Percentiles rank a stretch among this genome's conserved stretches.
These are phyloP conservation scores for Mycena haematopus DNA, from an alignment of 768 basidiomycete species.

Conservation along the genomic window DNA sequence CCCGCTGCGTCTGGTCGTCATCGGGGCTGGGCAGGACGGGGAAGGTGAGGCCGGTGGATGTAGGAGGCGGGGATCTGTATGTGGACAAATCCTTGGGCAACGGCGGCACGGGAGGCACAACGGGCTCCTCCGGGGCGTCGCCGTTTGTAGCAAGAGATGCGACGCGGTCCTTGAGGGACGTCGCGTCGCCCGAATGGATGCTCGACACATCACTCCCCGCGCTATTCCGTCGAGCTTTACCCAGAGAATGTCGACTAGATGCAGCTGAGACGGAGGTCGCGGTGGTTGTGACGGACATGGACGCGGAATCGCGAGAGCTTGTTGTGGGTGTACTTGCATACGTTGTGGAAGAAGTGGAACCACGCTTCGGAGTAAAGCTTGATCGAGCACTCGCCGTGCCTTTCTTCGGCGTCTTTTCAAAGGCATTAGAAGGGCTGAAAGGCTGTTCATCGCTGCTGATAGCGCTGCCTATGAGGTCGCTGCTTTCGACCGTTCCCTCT, in stretches of 20 bases:
- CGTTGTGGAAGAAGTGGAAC: conserved; percentile 88
- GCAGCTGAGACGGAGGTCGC: conserved; percentile 76
- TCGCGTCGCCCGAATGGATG: conserved; percentile 71
- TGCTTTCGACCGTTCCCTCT: conserved; percentile 44
- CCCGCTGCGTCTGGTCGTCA: conserved; percentile 49
- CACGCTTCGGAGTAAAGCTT: conserved; percentile 85
- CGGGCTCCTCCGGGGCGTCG: conserved; percentile 64
- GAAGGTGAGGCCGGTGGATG: conserved; percentile 60
- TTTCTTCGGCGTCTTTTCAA: conserved; percentile 77
- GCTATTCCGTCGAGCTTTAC: conserved; percentile 78
- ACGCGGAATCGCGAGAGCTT: conserved; percentile 89
- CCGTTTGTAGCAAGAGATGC: conserved; percentile 63
- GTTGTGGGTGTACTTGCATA: conserved; percentile 78
- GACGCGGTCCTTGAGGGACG: conserved; percentile 70
- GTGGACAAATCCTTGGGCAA: conserved; percentile 88
- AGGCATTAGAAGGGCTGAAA: conserved; percentile 45
- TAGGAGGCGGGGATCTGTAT: conserved; percentile 72
- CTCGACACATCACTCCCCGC: conserved; percentile 86
- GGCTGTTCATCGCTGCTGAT: conserved; percentile 67
- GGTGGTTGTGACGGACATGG: conserved; percentile 79
- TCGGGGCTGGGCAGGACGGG: conserved; percentile 50
- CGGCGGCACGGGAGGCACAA: conserved; percentile 93
- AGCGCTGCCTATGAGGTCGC: conserved; percentile 49
- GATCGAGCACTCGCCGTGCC: conserved; percentile 62
- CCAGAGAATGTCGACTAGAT: conserved; percentile 75